Evolutionary conservation across 31 red algal genomes (phyloP).

Genomic region (Porphyra umbilicalis): DNA sequence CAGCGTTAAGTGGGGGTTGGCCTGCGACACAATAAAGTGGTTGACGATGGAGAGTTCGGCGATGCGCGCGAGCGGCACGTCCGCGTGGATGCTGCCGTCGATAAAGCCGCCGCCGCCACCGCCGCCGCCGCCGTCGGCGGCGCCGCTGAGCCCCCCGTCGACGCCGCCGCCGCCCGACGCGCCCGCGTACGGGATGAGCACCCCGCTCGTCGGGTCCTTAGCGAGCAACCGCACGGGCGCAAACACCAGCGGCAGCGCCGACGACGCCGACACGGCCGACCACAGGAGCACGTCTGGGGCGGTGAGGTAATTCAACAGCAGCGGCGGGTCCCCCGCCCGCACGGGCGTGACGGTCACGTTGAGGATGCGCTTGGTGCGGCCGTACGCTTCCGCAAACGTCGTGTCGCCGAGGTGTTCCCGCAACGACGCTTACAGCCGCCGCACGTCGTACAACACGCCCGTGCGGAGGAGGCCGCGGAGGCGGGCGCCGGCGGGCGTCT

Average conservation of each 20-base stretch:
- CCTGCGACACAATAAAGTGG: conserved; percentile 93
- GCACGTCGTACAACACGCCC: conserved; percentile 70
- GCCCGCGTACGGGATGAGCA: conserved; percentile 65
- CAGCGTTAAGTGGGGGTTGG: conserved; percentile 72
- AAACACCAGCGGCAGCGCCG: conserved; percentile 85
- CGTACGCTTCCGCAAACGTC: conserved; percentile 93
- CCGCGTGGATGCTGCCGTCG: conserved; percentile 83
- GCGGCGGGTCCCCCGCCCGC: conserved; percentile 52
- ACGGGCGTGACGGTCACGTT: conserved; percentile 82
- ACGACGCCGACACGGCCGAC: conserved; percentile 80
- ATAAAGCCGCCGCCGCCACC: conserved; percentile 63
- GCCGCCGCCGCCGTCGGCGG: background rate
- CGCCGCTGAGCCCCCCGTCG: no score
- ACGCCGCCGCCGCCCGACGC: background rate
- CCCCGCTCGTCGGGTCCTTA: conserved; percentile 56
- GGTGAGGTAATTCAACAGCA: conserved; percentile 87
- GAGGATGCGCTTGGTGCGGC: conserved; percentile 76
- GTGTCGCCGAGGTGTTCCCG: conserved; percentile 75
- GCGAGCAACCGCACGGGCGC: conserved; percentile 68
- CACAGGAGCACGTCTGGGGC: conserved; percentile 93
- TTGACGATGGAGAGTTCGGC: conserved; percentile 96
- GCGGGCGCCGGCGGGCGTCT: conserved; percentile 7
- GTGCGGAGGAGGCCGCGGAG: conserved; percentile 28
- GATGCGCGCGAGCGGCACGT: conserved; percentile 80
- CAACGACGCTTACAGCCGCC: conserved; percentile 56